Conservation (phyloP, 192 early-diverging fungal species). For the Kappamyces sp. region DNA sequence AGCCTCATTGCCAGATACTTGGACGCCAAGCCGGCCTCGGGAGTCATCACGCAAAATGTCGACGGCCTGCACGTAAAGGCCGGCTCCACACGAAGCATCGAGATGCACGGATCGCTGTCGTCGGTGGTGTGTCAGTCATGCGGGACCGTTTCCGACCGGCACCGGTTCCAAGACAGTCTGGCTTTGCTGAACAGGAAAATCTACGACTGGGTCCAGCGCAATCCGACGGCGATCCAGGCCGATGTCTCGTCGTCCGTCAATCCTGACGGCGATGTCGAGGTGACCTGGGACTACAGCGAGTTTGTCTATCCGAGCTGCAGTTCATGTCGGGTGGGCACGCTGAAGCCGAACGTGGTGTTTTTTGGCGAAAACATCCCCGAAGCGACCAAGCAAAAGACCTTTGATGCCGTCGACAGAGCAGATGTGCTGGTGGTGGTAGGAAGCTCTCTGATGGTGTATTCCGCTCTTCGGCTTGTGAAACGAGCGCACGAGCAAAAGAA, state of each 20-base stretch:
- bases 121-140: slow-evolving; percentile 71
- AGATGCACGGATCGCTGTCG: slow-evolving; percentile 78
- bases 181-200: slow-evolving; percentile 65
- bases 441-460: slow-evolving; percentile 75
- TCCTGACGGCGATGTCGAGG: slow-evolving; percentile 80
- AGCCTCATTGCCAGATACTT: slow-evolving; percentile 48
- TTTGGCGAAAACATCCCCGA: slow-evolving; percentile 80
- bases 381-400: slow-evolving; percentile 46
- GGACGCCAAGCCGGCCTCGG: slow-evolving; percentile 36
- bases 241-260: slow-evolving; percentile 49
- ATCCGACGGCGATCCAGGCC: slow-evolving; percentile 14
- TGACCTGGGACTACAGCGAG: slow-evolving; percentile 43
- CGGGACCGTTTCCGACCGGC: slow-evolving; percentile 42
- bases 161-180: slow-evolving; percentile 62
- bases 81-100: slow-evolving; percentile 56
- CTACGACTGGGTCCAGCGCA: slow-evolving; percentile 36
- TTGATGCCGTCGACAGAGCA: slow-evolving; percentile 51
- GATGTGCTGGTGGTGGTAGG: slow-evolving; percentile 71
- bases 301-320: slow-evolving; percentile 71
- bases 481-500: slow-evolving; percentile 54
- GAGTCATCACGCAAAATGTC: slow-evolving; percentile 88
- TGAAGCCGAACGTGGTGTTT: slow-evolving; percentile 66
- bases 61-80: slow-evolving; percentile 67
- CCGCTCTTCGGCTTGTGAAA: slow-evolving; percentile 69
- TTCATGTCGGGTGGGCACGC: slow-evolving; percentile 53